Base-by-base conservation (phyloP, 192 early-diverging fungal species). In the Dispira parvispora region DNA sequence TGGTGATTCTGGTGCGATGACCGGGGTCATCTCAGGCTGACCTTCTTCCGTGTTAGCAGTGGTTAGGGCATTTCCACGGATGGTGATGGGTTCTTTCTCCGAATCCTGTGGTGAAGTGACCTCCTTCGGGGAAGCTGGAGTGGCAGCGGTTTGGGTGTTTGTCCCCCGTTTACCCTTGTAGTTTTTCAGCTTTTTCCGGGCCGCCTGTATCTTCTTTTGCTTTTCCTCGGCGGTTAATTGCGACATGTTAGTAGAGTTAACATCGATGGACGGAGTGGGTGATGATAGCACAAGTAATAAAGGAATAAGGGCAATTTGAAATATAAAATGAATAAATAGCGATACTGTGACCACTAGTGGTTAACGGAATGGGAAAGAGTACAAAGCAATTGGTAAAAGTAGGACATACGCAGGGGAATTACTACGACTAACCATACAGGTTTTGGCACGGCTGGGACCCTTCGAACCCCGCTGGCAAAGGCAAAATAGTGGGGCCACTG, bases 171-270 rank as follows among this genome's bases (percentile, higher is more conserved):
- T n/a, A 11, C 11, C 50, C 26, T 49, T 49, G 47, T 49, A 49
- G 21, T 11, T 52, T 52, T 52, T 52, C 50, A 52, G 9, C 3
- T 52, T 52, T 52, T 52, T 52, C 20, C 50, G 50, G 50, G 50
- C 50, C 9, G 50, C 50, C 20, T 25, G 50, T 26, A 52, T 20
- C 18, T n/a, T 52, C 50, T 52, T 52, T 52, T 52, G 50, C 50
- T 52, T 52, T 9, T 52, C 50, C 21, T 20, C 50, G 21, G 20
- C 50, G 50, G 50, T 25, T 18, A 52, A 18, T n/a, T 20, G 50
- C 20, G 50, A 26, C 50, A 52, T 52, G 18, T 9, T 9, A 18
- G 18, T 11, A n/a, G 26, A 3, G 18, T 52, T 10, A n/a, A n/a
- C 32, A 1, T 1, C 6, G 32, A 38, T 6, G 32, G 32, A 38